Conservation (phyloP, 2,329 filamentous ascomycete species). For the Triangularia setosa region DNA sequence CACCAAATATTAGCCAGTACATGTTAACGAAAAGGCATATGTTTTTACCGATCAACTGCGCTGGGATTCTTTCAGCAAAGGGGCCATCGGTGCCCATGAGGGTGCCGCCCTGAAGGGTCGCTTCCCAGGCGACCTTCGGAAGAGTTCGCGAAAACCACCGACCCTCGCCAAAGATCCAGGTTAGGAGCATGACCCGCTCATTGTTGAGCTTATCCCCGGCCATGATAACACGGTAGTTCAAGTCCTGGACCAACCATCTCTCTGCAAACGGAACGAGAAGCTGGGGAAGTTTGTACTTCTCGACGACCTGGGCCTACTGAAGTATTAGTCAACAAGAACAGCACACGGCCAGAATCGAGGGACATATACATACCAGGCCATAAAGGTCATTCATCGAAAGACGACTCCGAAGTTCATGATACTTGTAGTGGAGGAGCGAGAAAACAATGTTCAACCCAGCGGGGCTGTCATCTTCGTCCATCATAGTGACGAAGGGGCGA, state of each 20-base stretch:
- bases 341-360: background rate
- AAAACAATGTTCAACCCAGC: constrained; percentile 24
- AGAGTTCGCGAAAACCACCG: constrained; percentile 20
- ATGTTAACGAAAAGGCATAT: background rate
- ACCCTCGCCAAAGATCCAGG: constrained; percentile 25
- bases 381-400: constrained; percentile 20
- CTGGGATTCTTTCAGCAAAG: constrained; percentile 21
- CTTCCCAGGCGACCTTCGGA: constrained; percentile 19
- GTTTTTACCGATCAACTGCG: constrained; percentile 16
- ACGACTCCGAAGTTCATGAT: constrained; percentile 20
- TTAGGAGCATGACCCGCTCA: constrained; percentile 22
- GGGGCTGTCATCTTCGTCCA: constrained; percentile 9
- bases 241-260: constrained; percentile 18
- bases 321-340: background rate
- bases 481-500: background rate
- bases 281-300: constrained; percentile 24
- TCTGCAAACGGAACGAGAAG: constrained; percentile 23
- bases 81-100: constrained; percentile 20
- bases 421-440: constrained; percentile 27
- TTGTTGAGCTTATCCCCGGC: constrained; percentile 11
- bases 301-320: constrained; percentile 14
- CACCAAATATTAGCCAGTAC: background rate
- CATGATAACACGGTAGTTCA: constrained; percentile 17
- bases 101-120: constrained; percentile 16
- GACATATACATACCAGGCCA: constrained; percentile 4